Base-by-base conservation (phyloP, 768 basidiomycete genomes). In the Mycena olivaceomarginata region DNA sequence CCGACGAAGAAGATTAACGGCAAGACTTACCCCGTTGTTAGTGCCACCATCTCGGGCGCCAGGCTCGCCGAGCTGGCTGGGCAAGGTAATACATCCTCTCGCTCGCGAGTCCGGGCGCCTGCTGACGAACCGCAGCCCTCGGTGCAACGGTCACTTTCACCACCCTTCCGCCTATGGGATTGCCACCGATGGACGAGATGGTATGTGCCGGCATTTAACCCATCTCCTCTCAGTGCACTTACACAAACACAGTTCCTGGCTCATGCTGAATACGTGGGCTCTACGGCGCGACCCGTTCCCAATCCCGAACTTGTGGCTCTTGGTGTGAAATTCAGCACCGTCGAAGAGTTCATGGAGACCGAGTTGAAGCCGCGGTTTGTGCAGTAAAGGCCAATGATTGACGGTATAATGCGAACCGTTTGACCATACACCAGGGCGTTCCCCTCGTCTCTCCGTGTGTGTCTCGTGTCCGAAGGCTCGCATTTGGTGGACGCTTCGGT, bases 61-160 rank as follows among this genome's bases (percentile, higher is more conserved):
- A 60, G 72, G 43, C 53, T 77, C 15, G 76, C 76, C 12, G 41
- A 20, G 22, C 9, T 20, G 45, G 62, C 67, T 18, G 71, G 59
- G 0, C 41, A 77, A 57, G 59, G 75, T 76, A 43, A 9, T 40
- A 5, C 7, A 63, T 16, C 22, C 39, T 65, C 37, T 45, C 4
- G 7, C 45, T 48, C 48, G 31, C 62, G 25, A 31, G 12, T 11
- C 37, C 5, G 43, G 15, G 15, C 18, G 7, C 18, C 2, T 39
- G n/a, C 12, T 12, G 40, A 22, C 63, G 13, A 43, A 59, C 25
- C 25, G 11, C 46, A 76, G 75, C 25, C 12, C 64, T 77, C 11
- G 75, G 70, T 20, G 65, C 18, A 7, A 39, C 67, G 46, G 75
- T 77, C 31, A 63, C 70, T 22, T 77, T 67, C 60, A 77, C 75